Base-by-base conservation (phyloP, 257 asterid genomes). In the Nicotiana attenuata region DNA sequence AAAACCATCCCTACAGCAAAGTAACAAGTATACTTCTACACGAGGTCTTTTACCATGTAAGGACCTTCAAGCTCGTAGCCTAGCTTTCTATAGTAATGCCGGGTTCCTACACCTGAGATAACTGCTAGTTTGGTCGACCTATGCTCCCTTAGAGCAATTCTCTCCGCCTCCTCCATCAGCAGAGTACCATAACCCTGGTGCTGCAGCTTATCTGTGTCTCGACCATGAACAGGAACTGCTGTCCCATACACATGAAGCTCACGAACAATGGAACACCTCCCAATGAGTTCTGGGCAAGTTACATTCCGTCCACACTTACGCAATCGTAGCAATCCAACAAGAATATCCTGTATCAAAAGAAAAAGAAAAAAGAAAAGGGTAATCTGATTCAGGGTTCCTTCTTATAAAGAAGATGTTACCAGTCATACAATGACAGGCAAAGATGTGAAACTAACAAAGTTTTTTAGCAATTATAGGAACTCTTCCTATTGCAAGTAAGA, bases 1-100 rank as follows among this genome's bases (percentile, higher is more conserved):
- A 15, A 52, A 52, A 52, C 57, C 5, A 52, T 52, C 22, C 63
- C 26, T 50, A 60, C 79, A 47, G 45, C 45, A 73, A 50, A 71
- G 2, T 73, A 14, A 15, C 41, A 50, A 47, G 15, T 28, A 15
- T 26, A 75, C 38, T 50, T 75, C 79, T 75, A 88, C 11, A 57
- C 55, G 79, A 94, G 96, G 86, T 86, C 84, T 88, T 96, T 96
- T 65, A 96, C 97, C 98, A 94, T 96, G 92, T 93, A 96, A 61
- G 98, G 98, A 77, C 99, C 99, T 90, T 96, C 99, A 66, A 96
- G 97, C 88, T 93, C 98, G 75, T 94, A 96, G 3, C 99, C 98
- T 88, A 96, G 85, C 86, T 94, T 96, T 84, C 99, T 87, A 82
- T 96, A 96, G 90, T 94, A 94, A 88, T 96, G 98, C 57, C 98